Percentiles rank a stretch among this genome's conserved stretches.
Conservation (phyloP, 2,329 filamentous ascomycete species). For the Alternaria incomplexa region DNA sequence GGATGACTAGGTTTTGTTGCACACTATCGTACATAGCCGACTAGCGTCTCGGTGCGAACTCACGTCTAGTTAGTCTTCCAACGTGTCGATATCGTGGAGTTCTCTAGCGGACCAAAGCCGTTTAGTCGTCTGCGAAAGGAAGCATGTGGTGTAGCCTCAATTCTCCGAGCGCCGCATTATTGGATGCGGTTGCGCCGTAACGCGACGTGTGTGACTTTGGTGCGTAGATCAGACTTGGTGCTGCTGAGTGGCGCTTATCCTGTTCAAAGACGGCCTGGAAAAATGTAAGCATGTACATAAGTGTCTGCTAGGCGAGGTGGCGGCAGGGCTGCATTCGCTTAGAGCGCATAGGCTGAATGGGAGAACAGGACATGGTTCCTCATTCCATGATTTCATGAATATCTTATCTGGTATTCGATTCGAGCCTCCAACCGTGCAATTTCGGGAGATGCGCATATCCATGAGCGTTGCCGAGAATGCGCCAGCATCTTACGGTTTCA, state of each 20-base stretch:
- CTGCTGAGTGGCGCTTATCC: background rate
- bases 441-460: background rate
- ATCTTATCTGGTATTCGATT: background rate
- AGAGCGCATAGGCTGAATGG: background rate
- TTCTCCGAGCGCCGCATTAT: conserved; percentile 1
- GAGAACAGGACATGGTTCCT: background rate
- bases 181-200: background rate
- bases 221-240: background rate
- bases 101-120: conserved; percentile 5
- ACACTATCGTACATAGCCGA: conserved; percentile 3
- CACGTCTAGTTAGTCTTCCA: background rate
- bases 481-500: conserved; percentile 10
- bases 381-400: background rate
- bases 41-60: background rate
- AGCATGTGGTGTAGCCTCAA: background rate
- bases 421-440: background rate
- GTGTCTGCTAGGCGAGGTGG: background rate
- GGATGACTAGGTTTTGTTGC: background rate
- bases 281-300: background rate
- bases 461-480: background rate
- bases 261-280: background rate
- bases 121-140: background rate
- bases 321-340: background rate
- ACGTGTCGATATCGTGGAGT: conserved; percentile 6
- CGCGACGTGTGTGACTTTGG: background rate